Evolutionary conservation across 495 filamentous ascomycete species (phyloP).

Genomic region (Immersiella caudata): DNA sequence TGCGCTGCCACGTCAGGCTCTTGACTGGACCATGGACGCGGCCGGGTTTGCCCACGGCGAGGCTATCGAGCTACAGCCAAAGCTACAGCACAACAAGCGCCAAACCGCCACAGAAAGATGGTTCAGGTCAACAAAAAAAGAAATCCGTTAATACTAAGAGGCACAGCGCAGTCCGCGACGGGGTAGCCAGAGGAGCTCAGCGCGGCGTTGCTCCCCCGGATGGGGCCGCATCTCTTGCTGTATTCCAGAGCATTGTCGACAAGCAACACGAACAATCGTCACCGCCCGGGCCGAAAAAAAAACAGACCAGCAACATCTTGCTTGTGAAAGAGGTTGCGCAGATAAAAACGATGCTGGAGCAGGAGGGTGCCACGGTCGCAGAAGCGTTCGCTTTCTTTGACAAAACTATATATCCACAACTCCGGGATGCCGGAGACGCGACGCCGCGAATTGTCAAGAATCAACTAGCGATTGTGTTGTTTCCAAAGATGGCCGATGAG

Average conservation of each 20-base stretch:
- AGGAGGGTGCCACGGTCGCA: conserved; percentile 22
- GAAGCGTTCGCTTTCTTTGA: conserved; percentile 47
- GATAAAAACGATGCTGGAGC: conserved; percentile 43
- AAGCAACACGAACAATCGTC: neutral
- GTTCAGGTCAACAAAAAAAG: neutral
- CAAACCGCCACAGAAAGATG: neutral
- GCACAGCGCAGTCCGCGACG: neutral
- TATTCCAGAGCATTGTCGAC: conserved; percentile 26
- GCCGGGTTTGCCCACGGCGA: conserved; percentile 17
- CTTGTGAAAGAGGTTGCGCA: conserved; percentile 22
- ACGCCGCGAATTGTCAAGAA: conserved; percentile 29
- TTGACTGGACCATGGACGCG: neutral
- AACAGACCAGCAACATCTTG: conserved; percentile 25
- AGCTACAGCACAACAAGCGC: conserved; percentile 19
- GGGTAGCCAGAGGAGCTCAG: neutral
- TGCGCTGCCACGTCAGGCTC: conserved; percentile 31
- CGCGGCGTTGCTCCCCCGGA: neutral
- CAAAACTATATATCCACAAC: conserved; percentile 39
- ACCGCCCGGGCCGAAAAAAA: neutral
- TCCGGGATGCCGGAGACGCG: conserved; percentile 23
- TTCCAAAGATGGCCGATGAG: conserved; percentile 20
- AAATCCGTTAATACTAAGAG: neutral
- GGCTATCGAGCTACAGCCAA: conserved; percentile 5
- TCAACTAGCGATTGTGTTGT: conserved; percentile 19
- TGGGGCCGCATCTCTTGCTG: conserved; percentile 18